Base-by-base conservation (phyloP, 164 flowering plant genomes). In the Berberis vulgaris region DNA sequence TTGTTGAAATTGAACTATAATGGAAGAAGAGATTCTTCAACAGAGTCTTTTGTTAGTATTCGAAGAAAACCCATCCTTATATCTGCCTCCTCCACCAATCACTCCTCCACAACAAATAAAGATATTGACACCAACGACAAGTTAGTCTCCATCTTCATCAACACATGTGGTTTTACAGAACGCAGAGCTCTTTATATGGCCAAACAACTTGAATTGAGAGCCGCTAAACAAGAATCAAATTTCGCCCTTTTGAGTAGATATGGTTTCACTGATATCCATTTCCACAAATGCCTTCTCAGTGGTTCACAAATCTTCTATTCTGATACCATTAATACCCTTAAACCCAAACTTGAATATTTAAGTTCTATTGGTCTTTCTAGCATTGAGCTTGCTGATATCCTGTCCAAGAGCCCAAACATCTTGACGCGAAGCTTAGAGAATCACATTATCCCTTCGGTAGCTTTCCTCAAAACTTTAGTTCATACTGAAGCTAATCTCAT, bases 331-430 rank as follows among this genome's bases (percentile, higher is more conserved):
- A 50, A 62, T 41, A 62, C 39, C 45, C 55, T 62, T 0, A 50
- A 53, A 26, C 46, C 57, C 57, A 64, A 64, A 53, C 2, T 53
- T 1, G 59, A 54, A 1, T 64, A 43, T 54, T 64, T 64, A 40
- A 43, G 7, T 9, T 54, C 58, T 43, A 26, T 7, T 3, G 67
- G 60, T 3, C 6, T 64, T 54, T 55, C 59, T 8, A 42, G 52
- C 43, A 42, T 41, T 26, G 59, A 54, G 8, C 67, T 64, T 64
- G 67, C 53, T 3, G 10, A 44, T 26, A 0, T 65, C 44, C 1
- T 56, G 3, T 12, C 43, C 1, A 4, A 1, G 3, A 45, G 40
- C 9, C 41, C 67, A 0, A 39, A 2, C 3, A 1, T 45, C 54
- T 43, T 65, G 44, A 45, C 1, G n/a, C 4, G 45, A 8, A 67